Evolutionary conservation across 2,329 filamentous ascomycete species (phyloP).

Genomic region (Penicillium decumbens): DNA sequence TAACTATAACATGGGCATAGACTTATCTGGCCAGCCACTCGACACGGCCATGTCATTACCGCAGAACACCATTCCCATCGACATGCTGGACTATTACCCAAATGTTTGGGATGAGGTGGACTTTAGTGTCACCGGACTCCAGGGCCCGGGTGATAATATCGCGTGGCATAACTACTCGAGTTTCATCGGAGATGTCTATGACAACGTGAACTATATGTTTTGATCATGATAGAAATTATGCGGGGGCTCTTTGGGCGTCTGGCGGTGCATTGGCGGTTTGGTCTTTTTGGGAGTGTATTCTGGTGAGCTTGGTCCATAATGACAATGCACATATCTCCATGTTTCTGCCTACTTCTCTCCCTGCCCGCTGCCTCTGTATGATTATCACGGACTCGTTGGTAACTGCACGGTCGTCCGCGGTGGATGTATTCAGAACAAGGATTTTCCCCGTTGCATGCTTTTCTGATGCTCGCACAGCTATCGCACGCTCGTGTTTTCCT

Average conservation of each 20-base stretch:
- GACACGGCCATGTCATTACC: conserved; percentile 3
- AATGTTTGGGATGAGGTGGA: conserved; percentile 28
- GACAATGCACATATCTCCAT: not conserved
- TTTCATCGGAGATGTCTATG: conserved; percentile 28
- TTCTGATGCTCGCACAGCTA: conserved; percentile 26
- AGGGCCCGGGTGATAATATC: conserved; percentile 10
- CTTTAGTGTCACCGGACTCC: conserved; percentile 7
- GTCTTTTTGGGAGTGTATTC: not conserved
- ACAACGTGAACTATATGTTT: conserved; percentile 23
- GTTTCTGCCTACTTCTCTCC: not conserved
- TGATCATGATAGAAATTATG: conserved; percentile 5
- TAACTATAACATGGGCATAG: not conserved
- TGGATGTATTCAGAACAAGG: conserved; percentile 25
- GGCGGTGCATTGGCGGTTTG: not conserved
- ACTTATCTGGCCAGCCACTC: conserved; percentile 4
- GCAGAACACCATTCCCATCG: not conserved
- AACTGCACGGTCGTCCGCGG: conserved; percentile 21
- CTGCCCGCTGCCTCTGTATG: too few relatives aligned
- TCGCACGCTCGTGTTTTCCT: conserved; percentile 31
- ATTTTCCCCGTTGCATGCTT: conserved; percentile 22
- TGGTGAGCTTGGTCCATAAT: not conserved
- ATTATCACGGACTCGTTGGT: conserved; percentile 16
- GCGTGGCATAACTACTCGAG: conserved; percentile 29
- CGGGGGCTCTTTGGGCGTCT: not conserved
- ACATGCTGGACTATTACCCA: conserved; percentile 15